Evolutionary conservation across 1,284 basidiomycete species (phyloP), one percentile per base, ranked within the genome.

Genomic region (Trichosporon asahii): DNA sequence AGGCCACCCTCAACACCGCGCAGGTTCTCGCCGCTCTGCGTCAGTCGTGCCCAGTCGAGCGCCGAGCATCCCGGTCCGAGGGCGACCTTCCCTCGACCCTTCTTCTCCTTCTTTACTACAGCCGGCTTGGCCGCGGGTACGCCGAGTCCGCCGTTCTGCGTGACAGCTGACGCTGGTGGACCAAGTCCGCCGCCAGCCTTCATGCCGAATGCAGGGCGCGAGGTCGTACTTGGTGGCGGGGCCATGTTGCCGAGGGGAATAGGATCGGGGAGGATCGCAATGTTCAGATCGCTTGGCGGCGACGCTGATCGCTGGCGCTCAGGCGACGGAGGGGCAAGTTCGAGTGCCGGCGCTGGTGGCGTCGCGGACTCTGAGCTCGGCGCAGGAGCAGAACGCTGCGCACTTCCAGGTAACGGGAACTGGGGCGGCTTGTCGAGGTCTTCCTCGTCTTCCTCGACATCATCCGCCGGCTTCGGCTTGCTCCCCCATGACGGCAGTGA

Each of bases 1-100:
- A 82, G 76, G n/a, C 68, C 66, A n/a, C 55, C 71, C 14, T 68
- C 73, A 27, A 37, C 70, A 40, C 93, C 93, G 70, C 92, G 84
- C 23, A 96, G 82, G 85, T 97, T 89, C 72, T 85, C 82, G 5
- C 93, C 92, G 7, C 90, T 93, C 3, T 88, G 85, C 79, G 93
- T 94, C 70, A 98, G 83, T 65, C 88, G 89, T 1, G 95, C 95
- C 97, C 97, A 99, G 84, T 99, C 97, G 23, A 99, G 84, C 23
- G 95, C 90, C 74, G 93, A 92, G 83, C 91, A 93, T 2, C 97
- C 97, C 1, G 96, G 96, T 12, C 91, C 90, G 0, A 99, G 87
- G 0, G 90, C 92, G 2, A 98, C 95, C 84, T 96, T 98, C 66
- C 86, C 88, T 25, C 88, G 84, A 76, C 88, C 89, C 78, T 88